Evolutionary conservation across 2,329 filamentous ascomycete species (phyloP), one percentile per base, ranked within the genome.

Genomic region (Elsinoe necatrix): DNA sequence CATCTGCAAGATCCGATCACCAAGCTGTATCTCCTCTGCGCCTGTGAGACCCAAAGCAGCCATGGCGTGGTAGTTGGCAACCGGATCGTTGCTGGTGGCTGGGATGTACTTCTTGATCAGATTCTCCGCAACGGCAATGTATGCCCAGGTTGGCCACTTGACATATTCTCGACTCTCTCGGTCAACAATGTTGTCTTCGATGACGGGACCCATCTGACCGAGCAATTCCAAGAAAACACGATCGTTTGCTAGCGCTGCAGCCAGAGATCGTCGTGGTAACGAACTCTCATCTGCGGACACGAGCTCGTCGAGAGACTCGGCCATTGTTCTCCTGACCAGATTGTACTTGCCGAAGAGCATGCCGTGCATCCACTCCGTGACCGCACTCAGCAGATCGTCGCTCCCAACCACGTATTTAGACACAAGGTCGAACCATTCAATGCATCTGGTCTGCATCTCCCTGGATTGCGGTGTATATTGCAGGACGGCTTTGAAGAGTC

Each of bases 81-180:
- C 14, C 14, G 45, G 23, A 21, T 50, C 45, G 11, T 6, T 14
- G 5, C 7, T 29, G 23, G 25, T 14, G 12, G 16, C 16, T 5
- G 23, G 12, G 18, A 25, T 14, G 45, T 50, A 18, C 29, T 35
- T 29, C 14, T 31, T 9, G 14, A 20, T 14, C 45, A 50, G 7
- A 8, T 2, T 11, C 9, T 50, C 41, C 21, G 23, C 25, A 25
- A 56, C 18, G 18, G 11, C 31, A 18, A 45, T 27, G 23, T 20
- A 45, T 7, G 54, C 29, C 27, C 31, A n/a, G 31, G 54, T 43
- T n/a, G 54, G 25, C 16, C 20, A 45, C 27, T 35, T 42, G 1
- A 56, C 54, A 27, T 42, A 47, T 16, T 56, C 42, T 18, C n/a
- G n/a, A 11, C 14, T 16, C 23, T 31, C 39, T 35, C 41, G 54